Evolutionary conservation across 1,284 basidiomycete genomes (phyloP).

Genomic region (Trichosporon coremiiforme): DNA sequence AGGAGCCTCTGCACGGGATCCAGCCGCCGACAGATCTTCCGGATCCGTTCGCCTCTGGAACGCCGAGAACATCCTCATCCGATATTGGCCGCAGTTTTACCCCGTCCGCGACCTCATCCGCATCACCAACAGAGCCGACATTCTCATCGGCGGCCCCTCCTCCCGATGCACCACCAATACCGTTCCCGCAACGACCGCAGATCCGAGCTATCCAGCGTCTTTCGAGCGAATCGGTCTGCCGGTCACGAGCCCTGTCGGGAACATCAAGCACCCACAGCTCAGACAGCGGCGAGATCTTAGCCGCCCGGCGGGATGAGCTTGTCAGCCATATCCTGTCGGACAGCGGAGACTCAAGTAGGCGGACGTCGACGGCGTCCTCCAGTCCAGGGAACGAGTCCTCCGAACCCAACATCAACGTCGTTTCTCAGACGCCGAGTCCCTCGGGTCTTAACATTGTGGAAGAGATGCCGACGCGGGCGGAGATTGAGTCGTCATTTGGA

Average conservation of each 20-base stretch:
- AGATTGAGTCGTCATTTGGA: background rate
- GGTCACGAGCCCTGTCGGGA: background rate
- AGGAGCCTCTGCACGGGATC: constrained; percentile 33
- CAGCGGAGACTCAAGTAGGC: constrained; percentile 19
- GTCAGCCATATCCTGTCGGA: constrained; percentile 25
- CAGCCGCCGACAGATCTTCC: constrained; percentile 14
- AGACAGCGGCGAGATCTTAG: constrained; percentile 25
- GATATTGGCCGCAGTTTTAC: background rate
- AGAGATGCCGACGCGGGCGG: background rate
- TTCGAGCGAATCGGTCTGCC: constrained; percentile 38
- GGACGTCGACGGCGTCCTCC: constrained; percentile 1
- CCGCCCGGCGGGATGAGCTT: constrained; percentile 26
- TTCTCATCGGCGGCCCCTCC: background rate
- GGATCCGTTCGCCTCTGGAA: background rate
- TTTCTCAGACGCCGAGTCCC: constrained; percentile 38
- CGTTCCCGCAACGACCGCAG: constrained; percentile 31
- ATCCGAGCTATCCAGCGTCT: constrained; percentile 40
- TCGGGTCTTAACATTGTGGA: constrained; percentile 28
- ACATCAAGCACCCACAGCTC: constrained; percentile 21
- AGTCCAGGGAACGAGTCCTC: constrained; percentile 6
- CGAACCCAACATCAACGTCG: constrained; percentile 32
- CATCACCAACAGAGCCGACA: background rate
- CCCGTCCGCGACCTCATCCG: background rate
- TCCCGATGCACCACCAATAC: background rate
- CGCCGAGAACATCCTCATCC: background rate